phyloP scores from a whole-genome alignment of 805 yeast genomes.

The Ogataea haglerorum region DNA sequence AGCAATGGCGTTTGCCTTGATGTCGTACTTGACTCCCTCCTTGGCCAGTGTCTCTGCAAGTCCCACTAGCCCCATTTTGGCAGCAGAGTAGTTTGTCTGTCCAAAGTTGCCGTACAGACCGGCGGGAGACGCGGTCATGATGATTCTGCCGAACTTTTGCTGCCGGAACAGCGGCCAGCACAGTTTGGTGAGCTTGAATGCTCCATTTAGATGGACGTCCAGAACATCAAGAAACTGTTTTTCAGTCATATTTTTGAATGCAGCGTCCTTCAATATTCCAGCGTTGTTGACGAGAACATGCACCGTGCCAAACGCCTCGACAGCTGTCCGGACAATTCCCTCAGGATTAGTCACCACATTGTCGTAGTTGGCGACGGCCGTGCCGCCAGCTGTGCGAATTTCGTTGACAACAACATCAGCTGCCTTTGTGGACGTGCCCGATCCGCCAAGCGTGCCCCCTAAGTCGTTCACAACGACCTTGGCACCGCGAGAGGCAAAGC shows the following conservation, averaged over 20 bases:
- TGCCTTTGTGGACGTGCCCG: slow-evolving; percentile 64
- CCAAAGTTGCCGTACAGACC: slow-evolving; percentile 97
- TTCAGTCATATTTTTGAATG: slow-evolving; percentile 81
- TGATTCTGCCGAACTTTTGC: slow-evolving; percentile 83
- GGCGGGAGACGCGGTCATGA: slow-evolving; percentile 96
- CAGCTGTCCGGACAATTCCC: slow-evolving; percentile 79
- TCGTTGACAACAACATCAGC: slow-evolving; percentile 91
- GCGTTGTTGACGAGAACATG: slow-evolving; percentile 92
- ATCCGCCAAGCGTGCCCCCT: slow-evolving; percentile 79
- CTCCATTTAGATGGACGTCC: slow-evolving; percentile 88
- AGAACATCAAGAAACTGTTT: slow-evolving; percentile 75
- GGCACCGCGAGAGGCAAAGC: slow-evolving; percentile 88
- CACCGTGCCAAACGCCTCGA: slow-evolving; percentile 81
- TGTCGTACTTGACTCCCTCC: slow-evolving; percentile 86
- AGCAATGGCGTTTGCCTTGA: slow-evolving; percentile 81
- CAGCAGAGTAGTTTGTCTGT: slow-evolving; percentile 92
- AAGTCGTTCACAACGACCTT: slow-evolving; percentile 93
- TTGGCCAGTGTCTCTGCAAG: slow-evolving; percentile 92
- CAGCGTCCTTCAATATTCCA: slow-evolving; percentile 86
- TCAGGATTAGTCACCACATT: slow-evolving; percentile 81
- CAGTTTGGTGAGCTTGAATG: slow-evolving; percentile 77
- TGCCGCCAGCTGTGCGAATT: slow-evolving; percentile 70
- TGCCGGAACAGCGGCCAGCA: slow-evolving; percentile 89
- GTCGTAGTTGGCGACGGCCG: slow-evolving; percentile 92
- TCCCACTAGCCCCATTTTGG: slow-evolving; percentile 86